Conservation (phyloP, 345 rosid genomes). For the Moricandia moricandioides region DNA sequence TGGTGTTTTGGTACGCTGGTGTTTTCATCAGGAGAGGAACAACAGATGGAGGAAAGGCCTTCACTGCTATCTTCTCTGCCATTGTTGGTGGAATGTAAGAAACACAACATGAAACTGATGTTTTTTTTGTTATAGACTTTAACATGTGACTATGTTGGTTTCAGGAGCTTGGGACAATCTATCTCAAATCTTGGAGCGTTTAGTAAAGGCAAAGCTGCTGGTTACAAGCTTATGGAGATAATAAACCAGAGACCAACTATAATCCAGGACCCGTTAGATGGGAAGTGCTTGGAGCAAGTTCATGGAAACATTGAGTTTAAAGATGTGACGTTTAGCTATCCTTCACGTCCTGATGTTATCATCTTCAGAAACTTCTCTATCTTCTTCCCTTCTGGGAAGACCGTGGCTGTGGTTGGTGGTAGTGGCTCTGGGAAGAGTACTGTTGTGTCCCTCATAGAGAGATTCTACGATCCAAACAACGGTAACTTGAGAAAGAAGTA, state of each 20-base stretch:
- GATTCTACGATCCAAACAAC: conserved; percentile 88
- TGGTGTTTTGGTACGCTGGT: conserved; percentile 99
- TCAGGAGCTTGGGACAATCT: conserved; percentile 99
- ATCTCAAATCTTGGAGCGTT: conserved; percentile 98
- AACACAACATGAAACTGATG: conserved; percentile 5
- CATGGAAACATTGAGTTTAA: conserved; percentile 89
- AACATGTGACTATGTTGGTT: conserved; percentile 6
- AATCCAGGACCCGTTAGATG: conserved; percentile 64
- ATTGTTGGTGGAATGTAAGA: conserved; percentile 99
- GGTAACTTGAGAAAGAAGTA: conserved; percentile 45
- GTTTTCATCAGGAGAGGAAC: conserved; percentile 91
- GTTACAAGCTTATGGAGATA: conserved; percentile 94
- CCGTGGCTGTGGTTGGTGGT: conserved; percentile 96
- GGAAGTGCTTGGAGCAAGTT: conserved; percentile 70
- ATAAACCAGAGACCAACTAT: conserved; percentile 90
- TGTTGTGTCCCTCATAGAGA: conserved; percentile 89
- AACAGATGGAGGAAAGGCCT: conserved; percentile 97
- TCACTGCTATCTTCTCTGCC: conserved; percentile 97
- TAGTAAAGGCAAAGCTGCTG: conserved; percentile 98
- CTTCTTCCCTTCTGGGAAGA: conserved; percentile 94
- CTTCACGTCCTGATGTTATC: conserved; percentile 93
- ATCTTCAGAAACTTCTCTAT: conserved; percentile 83
- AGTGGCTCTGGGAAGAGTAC: conserved; percentile 99
- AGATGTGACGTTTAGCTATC: conserved; percentile 91
- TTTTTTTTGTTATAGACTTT: not conserved